These are phyloP conservation scores for Fomitopsis betulina DNA, from an alignment of 1,284 basidiomycete genomes.

Conservation along the genomic window DNA sequence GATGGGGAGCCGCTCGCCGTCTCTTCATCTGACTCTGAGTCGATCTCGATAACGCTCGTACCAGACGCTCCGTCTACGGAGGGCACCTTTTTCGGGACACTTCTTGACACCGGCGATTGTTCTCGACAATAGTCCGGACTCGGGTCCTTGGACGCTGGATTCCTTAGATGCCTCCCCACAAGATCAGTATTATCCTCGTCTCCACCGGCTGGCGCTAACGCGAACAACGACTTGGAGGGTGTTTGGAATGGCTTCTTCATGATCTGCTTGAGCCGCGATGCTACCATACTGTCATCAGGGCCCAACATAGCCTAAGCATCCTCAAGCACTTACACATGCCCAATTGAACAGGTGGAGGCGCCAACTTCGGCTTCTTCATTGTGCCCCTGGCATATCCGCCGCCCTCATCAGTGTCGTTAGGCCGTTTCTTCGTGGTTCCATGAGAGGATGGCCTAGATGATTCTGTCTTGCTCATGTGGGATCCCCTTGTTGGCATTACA, in stretches of 20 bases:
- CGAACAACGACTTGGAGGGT: slow-evolving; percentile 23
- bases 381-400: background rate
- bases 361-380: slow-evolving; percentile 5
- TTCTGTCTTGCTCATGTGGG: background rate
- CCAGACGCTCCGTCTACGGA: background rate
- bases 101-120: background rate
- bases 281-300: slow-evolving; percentile 21
- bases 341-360: slow-evolving; percentile 1
- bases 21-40: background rate
- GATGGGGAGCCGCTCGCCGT: slow-evolving; percentile 19
- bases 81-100: background rate
- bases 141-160: background rate
- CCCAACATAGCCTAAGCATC: slow-evolving; percentile 10
- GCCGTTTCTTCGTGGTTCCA: background rate
- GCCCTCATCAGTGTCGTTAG: background rate
- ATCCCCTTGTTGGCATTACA: background rate
- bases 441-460: background rate
- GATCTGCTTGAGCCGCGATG: slow-evolving; percentile 39
- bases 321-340: slow-evolving; percentile 35
- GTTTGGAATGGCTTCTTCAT: slow-evolving; percentile 52
- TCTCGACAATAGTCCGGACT: background rate
- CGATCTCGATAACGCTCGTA: background rate
- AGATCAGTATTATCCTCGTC: background rate
- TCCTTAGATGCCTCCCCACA: background rate
- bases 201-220: background rate